Percentiles rank a stretch among this genome's conserved stretches.
Evolutionary conservation across 768 basidiomycete genomes (phyloP).

Genomic region (Hypholoma sublateritium): DNA sequence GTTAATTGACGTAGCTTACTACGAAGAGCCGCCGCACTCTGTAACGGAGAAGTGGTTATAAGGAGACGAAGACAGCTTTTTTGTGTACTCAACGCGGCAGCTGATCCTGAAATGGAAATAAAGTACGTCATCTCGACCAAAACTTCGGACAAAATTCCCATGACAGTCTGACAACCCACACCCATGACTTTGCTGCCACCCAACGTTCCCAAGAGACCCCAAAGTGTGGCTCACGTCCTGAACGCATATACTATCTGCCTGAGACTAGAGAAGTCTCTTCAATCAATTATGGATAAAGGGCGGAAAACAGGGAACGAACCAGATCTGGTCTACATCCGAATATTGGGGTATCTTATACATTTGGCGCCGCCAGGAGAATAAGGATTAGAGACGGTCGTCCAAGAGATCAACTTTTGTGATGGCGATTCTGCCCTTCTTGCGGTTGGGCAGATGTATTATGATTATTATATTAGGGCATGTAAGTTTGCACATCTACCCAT

Average conservation of each 20-base stretch:
- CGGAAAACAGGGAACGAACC: constrained; percentile 11
- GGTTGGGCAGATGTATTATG: constrained; percentile 19
- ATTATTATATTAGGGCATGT: constrained; percentile 24
- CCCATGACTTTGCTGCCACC: not conserved
- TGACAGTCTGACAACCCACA: too few relatives aligned
- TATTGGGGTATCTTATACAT: constrained; percentile 25
- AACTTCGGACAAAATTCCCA: too few relatives aligned
- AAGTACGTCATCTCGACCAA: too few relatives aligned
- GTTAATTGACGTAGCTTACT: too few relatives aligned
- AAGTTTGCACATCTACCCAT: constrained; percentile 12
- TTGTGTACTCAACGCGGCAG: too few relatives aligned
- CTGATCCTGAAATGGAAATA: too few relatives aligned
- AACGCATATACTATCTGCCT: constrained; percentile 21
- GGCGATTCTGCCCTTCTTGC: constrained; percentile 11
- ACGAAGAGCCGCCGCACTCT: too few relatives aligned
- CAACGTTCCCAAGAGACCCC: not conserved
- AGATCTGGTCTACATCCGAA: constrained; percentile 21
- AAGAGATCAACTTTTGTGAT: constrained; percentile 12
- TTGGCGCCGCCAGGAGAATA: constrained; percentile 14
- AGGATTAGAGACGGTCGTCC: constrained; percentile 12
- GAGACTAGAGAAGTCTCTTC: constrained; percentile 17
- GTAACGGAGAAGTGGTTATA: too few relatives aligned
- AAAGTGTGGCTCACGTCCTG: not conserved
- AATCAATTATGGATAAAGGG: constrained; percentile 6
- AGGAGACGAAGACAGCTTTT: too few relatives aligned